phyloP scores from a whole-genome alignment of 805 yeast species.

The Lachancea kluyveri region DNA sequence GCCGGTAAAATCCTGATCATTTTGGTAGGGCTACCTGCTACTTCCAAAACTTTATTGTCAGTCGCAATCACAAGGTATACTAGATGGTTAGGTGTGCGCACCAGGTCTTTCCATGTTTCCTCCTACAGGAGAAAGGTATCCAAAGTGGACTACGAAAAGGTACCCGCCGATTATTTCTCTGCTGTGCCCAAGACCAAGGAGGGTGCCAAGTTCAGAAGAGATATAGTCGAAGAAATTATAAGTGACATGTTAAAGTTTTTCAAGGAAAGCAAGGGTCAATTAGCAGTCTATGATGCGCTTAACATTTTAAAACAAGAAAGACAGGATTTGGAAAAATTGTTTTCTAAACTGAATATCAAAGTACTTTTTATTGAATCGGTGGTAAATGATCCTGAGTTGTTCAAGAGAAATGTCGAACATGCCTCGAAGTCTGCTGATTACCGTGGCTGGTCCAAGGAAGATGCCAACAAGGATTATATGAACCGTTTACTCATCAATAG shows the following conservation, averaged over 20 bases:
- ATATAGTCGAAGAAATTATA: constrained; percentile 57
- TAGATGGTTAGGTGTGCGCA: constrained; percentile 93
- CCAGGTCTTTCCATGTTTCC: constrained; percentile 87
- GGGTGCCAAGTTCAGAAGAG: constrained; percentile 47
- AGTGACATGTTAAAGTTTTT: constrained; percentile 67
- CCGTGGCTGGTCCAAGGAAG: constrained; percentile 61
- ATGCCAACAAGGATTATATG: constrained; percentile 73
- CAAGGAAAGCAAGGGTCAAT: constrained; percentile 77
- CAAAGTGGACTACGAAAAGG: constrained; percentile 30
- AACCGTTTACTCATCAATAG: constrained; percentile 63
- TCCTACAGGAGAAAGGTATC: constrained; percentile 69
- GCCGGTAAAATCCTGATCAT: constrained; percentile 91
- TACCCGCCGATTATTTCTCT: constrained; percentile 65
- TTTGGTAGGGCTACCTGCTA: constrained; percentile 88
- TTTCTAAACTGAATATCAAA: constrained; percentile 57
- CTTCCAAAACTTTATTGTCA: constrained; percentile 91
- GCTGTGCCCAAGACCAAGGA: constrained; percentile 44
- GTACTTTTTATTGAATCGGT: constrained; percentile 84
- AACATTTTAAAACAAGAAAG: constrained; percentile 75
- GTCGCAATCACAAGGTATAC: constrained; percentile 88
- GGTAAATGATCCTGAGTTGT: constrained; percentile 63
- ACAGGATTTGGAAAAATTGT: constrained; percentile 44
- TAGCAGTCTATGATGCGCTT: constrained; percentile 93
- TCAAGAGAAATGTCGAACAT: constrained; percentile 72
- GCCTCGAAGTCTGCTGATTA: constrained; percentile 89